These are phyloP conservation scores for Boeremia lycopersici DNA, from an alignment of 2,329 filamentous ascomycete genomes.

Conservation along the genomic window DNA sequence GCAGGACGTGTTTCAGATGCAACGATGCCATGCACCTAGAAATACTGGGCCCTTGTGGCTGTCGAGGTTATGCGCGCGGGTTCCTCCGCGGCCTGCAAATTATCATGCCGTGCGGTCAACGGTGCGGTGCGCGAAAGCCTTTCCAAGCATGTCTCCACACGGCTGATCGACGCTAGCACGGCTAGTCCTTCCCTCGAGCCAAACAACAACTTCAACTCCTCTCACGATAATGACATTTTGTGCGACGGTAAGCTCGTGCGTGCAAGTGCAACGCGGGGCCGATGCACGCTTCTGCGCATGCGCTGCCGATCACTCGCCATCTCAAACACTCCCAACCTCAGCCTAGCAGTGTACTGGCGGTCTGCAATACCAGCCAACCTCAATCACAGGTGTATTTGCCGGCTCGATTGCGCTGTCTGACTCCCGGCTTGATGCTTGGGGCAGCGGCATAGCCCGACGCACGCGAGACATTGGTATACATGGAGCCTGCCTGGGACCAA, in stretches of 20 bases:
- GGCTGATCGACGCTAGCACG: slow-evolving; percentile 11
- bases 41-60: slow-evolving; percentile 4
- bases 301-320: slow-evolving; percentile 11
- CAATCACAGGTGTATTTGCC: background rate
- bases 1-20: slow-evolving; percentile 16
- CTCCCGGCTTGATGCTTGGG: slow-evolving; percentile 15
- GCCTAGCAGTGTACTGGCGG: background rate
- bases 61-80: slow-evolving; percentile 8
- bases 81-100: background rate
- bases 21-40: slow-evolving; percentile 12
- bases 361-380: background rate
- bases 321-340: slow-evolving; percentile 12
- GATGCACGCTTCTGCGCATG: slow-evolving; percentile 3
- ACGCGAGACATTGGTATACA: slow-evolving; percentile 9
- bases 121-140: slow-evolving; percentile 10
- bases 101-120: slow-evolving; percentile 11
- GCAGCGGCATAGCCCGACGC: slow-evolving; percentile 12
- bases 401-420: background rate
- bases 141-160: slow-evolving; percentile 15
- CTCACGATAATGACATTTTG: background rate
- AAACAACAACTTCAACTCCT: slow-evolving; percentile 3
- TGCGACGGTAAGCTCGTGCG: slow-evolving; percentile 8
- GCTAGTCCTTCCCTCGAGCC: background rate
- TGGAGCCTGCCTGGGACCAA: background rate
- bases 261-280: background rate